Evolutionary conservation across 192 early-diverging fungal genomes (phyloP), one percentile per base, ranked within the genome.

Genomic region (Physocladia obscura): DNA sequence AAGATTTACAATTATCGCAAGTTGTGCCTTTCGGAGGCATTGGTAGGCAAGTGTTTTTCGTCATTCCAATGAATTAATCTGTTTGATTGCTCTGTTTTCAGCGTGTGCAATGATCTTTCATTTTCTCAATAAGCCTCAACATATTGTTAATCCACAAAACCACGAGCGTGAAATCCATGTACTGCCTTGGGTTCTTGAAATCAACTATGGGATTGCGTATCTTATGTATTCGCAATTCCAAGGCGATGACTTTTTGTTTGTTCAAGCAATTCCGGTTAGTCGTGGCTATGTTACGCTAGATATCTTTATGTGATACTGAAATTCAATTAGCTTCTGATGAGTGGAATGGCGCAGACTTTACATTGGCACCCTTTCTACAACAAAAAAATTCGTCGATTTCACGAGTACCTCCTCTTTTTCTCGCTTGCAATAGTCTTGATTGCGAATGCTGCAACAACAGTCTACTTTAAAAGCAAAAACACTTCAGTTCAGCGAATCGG

Each of bases 361-460:
- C 70, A 72, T 22, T 72, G 70, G 70, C 70, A 72, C 59, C 70
- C 70, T 3, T 72, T 62, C 60, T 61, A 62, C 50, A 56, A 61
- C 59, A 72, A 72, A 40, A 4, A 52, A 13, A 49, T 72, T 24
- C 58, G 70, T 3, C 32, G 34, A 17, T 31, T 61, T 37, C 70
- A 72, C 37, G 70, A 72, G 26, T 62, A 60, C 51, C 29, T 61
- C 24, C 47, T 72, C 47, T 62, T 58, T 22, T 24, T 72, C 36
- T 19, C 19, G n/a, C 30, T 72, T 17, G 19, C 27, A 19, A 24
- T 72, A 30, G 19, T 63, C 48, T 37, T 56, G 36, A 38, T 72
- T 29, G 36, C 36, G 2, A 72, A 69, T 24, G 70, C 60, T 37
- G 30, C 49, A 4, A 72, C 70, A n/a, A 35, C 70, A 27, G 52